These are phyloP conservation scores for Erodium moschatum DNA, from an alignment of 441 rosid species.

Conservation along the genomic window DNA sequence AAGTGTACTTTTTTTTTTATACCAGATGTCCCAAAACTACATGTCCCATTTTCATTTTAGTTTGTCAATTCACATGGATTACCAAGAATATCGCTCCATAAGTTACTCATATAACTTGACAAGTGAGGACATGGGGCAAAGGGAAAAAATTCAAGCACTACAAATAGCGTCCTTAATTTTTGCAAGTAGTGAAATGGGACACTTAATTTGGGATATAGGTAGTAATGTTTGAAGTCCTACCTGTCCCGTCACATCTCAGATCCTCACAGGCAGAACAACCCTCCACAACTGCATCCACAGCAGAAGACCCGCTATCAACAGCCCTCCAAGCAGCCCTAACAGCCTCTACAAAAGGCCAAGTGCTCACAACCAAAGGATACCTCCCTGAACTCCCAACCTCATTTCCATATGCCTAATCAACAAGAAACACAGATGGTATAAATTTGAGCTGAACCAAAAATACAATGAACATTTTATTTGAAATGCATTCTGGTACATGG, in stretches of 20 bases:
- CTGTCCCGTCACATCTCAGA: conserved; percentile 82
- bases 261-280: conserved; percentile 89
- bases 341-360: conserved; percentile 81
- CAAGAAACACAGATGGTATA: background rate
- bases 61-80: background rate
- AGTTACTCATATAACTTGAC: too few relatives aligned
- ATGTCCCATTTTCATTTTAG: background rate
- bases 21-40: background rate
- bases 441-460: conserved; percentile 9
- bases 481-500: background rate
- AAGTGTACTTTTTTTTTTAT: background rate
- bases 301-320: conserved; percentile 50
- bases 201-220: background rate
- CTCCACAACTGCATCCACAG: conserved; percentile 74
- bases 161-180: background rate
- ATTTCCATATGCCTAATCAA: conserved; percentile 26
- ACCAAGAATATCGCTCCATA: background rate
- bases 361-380: conserved; percentile 72
- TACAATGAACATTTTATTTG: background rate
- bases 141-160: background rate
- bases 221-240: conserved; percentile 20
- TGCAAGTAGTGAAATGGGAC: background rate
- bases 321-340: conserved; percentile 79
- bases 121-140: too few relatives aligned
- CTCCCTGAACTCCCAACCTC: conserved; percentile 29